Base-by-base conservation (phyloP, 371 early-diverging fungal genomes). In the Batkoa obscura region DNA sequence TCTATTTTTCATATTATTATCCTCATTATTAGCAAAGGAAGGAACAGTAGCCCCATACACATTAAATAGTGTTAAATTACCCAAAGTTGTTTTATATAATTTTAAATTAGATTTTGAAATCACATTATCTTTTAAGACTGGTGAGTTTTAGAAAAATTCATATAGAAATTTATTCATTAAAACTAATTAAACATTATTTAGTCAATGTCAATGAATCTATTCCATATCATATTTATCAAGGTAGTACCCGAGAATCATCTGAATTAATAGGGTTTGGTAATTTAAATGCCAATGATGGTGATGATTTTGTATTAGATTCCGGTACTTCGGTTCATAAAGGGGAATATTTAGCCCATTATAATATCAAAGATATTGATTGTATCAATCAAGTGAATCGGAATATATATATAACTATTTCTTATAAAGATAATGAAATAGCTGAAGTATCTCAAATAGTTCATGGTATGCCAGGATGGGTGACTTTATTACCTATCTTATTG, bases 401-500 rank as follows among this genome's bases (percentile, higher is more conserved):
- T 23, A 23, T 23, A 23, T 23, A 23, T 23, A 23, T 23, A 23
- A 23, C 23, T 23, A 23, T 23, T 23, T 23, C 23, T 23, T 23
- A 23, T 23, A 23, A 23, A 23, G 23, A 23, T 23, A 23, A 23
- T 23, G 23, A 23, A 23, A 23, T 23, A 23, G 23, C 23, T 23
- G 23, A 23, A 23, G 23, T 23, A 23, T 23, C 54, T 38, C n/a
- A 39, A 5, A 17, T 32, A 9, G 48, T 55, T 31, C 55, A 55
- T 45, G 55, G 43, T 17, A 2, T 55, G 8, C 55, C 55, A 2
- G 55, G 55, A 9, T 55, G 41, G 41, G 30, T 43, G 41, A 55
- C 55, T 15, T 32, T 55, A 6, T 2, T 55, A 10, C 55, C 55
- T 2, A 55, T 55, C 34, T 33, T 55, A 13, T 13, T 55, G 0